Conservation (phyloP, 495 filamentous ascomycete species). For the Neurospora sp. region DNA sequence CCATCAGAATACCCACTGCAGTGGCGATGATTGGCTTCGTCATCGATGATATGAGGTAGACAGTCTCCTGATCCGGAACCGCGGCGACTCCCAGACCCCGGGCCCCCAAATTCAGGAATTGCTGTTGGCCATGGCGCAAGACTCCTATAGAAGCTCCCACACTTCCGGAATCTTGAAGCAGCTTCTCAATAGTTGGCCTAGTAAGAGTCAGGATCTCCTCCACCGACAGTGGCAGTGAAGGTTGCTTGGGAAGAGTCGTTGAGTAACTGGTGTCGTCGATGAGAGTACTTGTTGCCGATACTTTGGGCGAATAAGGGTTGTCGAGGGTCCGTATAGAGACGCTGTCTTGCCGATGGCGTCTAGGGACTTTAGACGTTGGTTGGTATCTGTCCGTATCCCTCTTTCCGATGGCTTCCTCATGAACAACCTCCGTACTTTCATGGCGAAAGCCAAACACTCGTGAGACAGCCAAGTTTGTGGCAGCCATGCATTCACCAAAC, state of each 20-base stretch:
- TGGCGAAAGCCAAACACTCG: background rate
- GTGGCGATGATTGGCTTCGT: constrained; percentile 28
- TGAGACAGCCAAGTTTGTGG: background rate
- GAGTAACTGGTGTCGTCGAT: background rate
- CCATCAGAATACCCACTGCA: constrained; percentile 25
- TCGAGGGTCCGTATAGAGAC: background rate
- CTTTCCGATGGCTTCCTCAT: background rate
- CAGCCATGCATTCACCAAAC: background rate
- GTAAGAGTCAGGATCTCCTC: background rate
- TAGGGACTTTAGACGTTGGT: background rate
- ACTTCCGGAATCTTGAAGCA: constrained; percentile 1
- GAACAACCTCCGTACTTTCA: background rate
- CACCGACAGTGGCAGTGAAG: background rate
- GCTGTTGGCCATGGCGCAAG: background rate
- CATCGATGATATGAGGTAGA: constrained; percentile 29
- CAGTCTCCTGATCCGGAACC: constrained; percentile 16
- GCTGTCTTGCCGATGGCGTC: background rate
- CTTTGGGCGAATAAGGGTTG: background rate
- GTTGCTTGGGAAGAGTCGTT: background rate
- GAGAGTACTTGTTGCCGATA: background rate
- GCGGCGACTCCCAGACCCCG: background rate
- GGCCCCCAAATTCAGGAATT: background rate
- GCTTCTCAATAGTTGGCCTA: background rate
- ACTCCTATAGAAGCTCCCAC: constrained; percentile 4
- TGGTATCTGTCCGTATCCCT: background rate